Evolutionary conservation across 2,329 filamentous ascomycete species (phyloP).

Genomic region (Penicillium aurantiogriseum): DNA sequence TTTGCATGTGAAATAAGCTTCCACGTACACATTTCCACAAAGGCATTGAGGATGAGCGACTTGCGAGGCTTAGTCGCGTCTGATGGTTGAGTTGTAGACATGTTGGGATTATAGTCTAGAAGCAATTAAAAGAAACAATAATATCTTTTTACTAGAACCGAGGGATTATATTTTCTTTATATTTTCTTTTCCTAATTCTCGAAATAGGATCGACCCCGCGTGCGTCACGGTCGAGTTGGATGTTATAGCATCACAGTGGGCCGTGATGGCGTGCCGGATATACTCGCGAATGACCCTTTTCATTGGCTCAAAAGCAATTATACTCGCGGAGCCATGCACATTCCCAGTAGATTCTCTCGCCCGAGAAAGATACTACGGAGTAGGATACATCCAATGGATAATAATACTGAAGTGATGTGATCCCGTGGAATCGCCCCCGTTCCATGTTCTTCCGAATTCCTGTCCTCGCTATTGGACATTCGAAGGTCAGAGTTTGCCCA

Average conservation of each 20-base stretch:
- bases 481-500: not conserved
- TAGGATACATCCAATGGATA: not conserved
- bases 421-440: not conserved
- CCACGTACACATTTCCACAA: constrained; percentile 49
- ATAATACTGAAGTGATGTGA: not conserved
- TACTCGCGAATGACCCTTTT: not conserved
- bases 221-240: constrained; percentile 5
- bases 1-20: not conserved
- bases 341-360: not conserved
- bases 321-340: not conserved
- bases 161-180: not conserved
- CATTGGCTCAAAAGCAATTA: constrained; percentile 9
- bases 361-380: not conserved
- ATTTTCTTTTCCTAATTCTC: not conserved
- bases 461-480: not conserved
- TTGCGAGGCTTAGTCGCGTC: constrained; percentile 38
- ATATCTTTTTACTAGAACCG: not conserved
- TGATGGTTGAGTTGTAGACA: constrained; percentile 4
- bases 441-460: not conserved
- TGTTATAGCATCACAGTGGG: constrained; percentile 37
- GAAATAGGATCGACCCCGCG: not conserved
- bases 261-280: constrained; percentile 32
- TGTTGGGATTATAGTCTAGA: not conserved
- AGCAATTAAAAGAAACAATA: not conserved
- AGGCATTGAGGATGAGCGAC: constrained; percentile 52